phyloP scores from a whole-genome alignment of 1,284 basidiomycete genomes.

The Ustilago tritici region DNA sequence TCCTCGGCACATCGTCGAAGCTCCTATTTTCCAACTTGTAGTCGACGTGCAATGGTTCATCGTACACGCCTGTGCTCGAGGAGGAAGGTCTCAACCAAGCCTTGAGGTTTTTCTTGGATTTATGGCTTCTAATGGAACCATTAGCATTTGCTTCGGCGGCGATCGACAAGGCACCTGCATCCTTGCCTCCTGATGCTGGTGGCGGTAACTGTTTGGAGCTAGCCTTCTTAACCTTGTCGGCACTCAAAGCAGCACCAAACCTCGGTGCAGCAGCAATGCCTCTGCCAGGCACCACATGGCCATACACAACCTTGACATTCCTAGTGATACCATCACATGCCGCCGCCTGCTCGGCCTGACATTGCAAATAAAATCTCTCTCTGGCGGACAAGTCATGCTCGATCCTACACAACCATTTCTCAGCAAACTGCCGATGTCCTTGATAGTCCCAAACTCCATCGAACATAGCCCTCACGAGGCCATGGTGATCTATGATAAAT shows the following conservation, averaged over 20 bases:
- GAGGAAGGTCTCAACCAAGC: conserved; percentile 19
- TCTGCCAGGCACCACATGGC: conserved; percentile 18
- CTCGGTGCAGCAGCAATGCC: conserved; percentile 53
- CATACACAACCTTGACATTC: conserved; percentile 44
- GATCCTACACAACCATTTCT: conserved; percentile 59
- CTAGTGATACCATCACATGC: conserved; percentile 18
- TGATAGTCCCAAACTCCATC: conserved; percentile 59
- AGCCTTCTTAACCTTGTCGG: neutral
- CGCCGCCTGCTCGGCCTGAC: conserved; percentile 26
- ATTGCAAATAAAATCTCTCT: conserved; percentile 38
- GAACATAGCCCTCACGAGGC: conserved; percentile 57
- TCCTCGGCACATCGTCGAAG: conserved; percentile 17
- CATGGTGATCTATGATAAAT: conserved; percentile 60
- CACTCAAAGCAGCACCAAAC: conserved; percentile 44
- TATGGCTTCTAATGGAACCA: neutral
- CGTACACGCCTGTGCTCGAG: conserved; percentile 3
- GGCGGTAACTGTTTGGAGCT: neutral
- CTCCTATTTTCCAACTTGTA: conserved; percentile 23
- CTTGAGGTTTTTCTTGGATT: conserved; percentile 28
- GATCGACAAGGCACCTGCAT: neutral
- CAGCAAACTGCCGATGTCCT: conserved; percentile 58
- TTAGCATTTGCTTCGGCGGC: conserved; percentile 5
- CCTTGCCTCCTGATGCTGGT: neutral
- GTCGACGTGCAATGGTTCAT: conserved; percentile 42
- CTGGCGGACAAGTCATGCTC: conserved; percentile 57